Evolutionary conservation across 78 protist genomes (phyloP), one percentile per base, ranked within the genome.

Genomic region (Dictyostelium intermedium): DNA sequence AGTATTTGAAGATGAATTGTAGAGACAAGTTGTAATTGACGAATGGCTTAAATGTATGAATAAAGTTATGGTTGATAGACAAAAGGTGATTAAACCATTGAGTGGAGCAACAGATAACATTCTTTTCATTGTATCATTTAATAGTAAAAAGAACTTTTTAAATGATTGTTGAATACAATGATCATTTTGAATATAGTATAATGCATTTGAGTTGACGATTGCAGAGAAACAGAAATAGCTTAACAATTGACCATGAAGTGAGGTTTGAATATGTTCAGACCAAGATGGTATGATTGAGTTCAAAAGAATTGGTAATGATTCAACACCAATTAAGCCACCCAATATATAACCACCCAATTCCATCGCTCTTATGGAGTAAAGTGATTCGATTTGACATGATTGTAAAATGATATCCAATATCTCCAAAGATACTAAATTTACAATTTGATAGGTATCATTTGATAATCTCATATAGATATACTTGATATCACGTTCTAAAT

Each of bases 281-380:
- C 61, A 70, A 6, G 73, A 20, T 60, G 94, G 94, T 43, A 89
- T 81, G 35, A 89, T n/a, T 20, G 94, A 89, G 35, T 89, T 89
- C 20, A 89, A 69, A 18, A 89, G n/a, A 3, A 89, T 89, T 41
- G 94, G 87, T 32, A 89, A 30, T 8, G 87, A 78, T 56, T 89
- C 94, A 45, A 89, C 14, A 10, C 94, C 94, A 70, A 89, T 34
- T n/a, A 78, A 10, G n/a, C 23, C 41, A 18, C 94, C 94, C 30
- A 89, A 53, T 18, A 89, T 60, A 72, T 53, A 89, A 18, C 87
- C 94, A 41, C 94, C 94, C 25, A 89, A 81, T 61, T 89, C 94
- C 61, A 89, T 56, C 8, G 77, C 78, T 23, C 69, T 13, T 27
- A 85, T 27, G 11, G 82, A 30, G 27, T 74, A 74, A 5, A 35